phyloP scores from a whole-genome alignment of 345 rosid genomes.

The Microcos paniculata region DNA sequence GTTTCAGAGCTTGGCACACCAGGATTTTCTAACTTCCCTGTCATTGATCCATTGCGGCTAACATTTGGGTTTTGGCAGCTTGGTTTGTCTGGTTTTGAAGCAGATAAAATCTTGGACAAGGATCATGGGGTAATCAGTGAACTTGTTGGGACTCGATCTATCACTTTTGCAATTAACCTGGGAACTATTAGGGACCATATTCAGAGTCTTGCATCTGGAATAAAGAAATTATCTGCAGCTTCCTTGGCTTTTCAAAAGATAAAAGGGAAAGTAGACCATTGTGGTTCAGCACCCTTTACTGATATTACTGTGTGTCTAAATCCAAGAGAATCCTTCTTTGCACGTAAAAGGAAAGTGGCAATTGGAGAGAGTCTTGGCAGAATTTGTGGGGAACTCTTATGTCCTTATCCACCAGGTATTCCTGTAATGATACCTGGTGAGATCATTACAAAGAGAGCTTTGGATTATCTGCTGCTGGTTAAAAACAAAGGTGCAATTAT shows the following conservation, averaged over 20 bases:
- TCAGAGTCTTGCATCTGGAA: slow-evolving; percentile 40
- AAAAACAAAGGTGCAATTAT: slow-evolving; percentile 38
- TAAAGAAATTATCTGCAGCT: slow-evolving; percentile 31
- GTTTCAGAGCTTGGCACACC: slow-evolving; percentile 32
- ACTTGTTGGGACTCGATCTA: slow-evolving; percentile 42
- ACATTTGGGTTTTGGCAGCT: slow-evolving; percentile 45
- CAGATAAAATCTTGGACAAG: slow-evolving; percentile 42
- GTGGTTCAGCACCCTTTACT: slow-evolving; percentile 32
- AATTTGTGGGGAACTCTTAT: slow-evolving; percentile 55
- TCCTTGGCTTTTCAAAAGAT: slow-evolving; percentile 1
- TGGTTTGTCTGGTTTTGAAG: slow-evolving; percentile 55
- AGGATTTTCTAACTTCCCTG: slow-evolving; percentile 28
- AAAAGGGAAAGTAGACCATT: slow-evolving; percentile 7
- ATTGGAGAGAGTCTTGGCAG: slow-evolving; percentile 42
- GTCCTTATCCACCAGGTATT: slow-evolving; percentile 68
- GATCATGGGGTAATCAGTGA: slow-evolving; percentile 42
- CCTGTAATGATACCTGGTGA: slow-evolving; percentile 57
- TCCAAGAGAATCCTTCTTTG: slow-evolving; percentile 62
- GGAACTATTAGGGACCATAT: slow-evolving; percentile 50
- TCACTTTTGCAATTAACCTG: slow-evolving; percentile 49
- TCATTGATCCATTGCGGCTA: slow-evolving; percentile 53
- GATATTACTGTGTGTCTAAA: slow-evolving; percentile 33
- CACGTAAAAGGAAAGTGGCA: slow-evolving; percentile 37
- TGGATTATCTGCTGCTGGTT: slow-evolving; percentile 43
- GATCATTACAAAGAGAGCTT: slow-evolving; percentile 37